Evolutionary conservation across 179 eudicot genomes (phyloP).

Genomic region (Silene noctiflora): DNA sequence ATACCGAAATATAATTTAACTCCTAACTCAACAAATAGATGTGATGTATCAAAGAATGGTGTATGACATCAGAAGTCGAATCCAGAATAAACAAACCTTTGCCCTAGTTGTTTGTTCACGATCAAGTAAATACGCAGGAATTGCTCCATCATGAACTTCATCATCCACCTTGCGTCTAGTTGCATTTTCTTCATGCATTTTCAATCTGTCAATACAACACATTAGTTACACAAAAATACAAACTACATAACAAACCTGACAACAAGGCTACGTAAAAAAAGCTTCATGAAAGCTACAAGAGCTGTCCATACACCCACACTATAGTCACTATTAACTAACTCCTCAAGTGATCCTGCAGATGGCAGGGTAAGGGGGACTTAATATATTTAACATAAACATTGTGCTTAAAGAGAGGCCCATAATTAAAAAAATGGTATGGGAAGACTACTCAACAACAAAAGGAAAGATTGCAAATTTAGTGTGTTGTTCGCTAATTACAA

Average conservation of each 20-base stretch:
- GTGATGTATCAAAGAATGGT: background rate
- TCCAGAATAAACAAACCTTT: conserved; percentile 46
- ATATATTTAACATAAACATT: background rate
- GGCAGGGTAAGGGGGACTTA: background rate
- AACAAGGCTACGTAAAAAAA: background rate
- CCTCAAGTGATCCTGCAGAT: background rate
- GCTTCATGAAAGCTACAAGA: background rate
- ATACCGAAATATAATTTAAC: background rate
- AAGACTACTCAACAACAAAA: background rate
- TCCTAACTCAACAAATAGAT: background rate
- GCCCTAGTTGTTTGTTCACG: conserved; percentile 91
- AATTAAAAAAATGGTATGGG: no score
- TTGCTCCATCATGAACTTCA: conserved; percentile 83
- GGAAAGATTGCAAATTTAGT: background rate
- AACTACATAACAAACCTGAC: background rate
- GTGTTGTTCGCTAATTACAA: background rate
- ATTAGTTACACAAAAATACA: background rate
- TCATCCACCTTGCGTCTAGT: conserved; percentile 91
- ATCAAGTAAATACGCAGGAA: conserved; percentile 91
- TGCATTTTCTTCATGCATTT: conserved; percentile 87
- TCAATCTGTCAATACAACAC: conserved; percentile 46
- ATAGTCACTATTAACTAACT: background rate
- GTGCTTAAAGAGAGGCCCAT: background rate
- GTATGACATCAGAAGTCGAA: background rate
- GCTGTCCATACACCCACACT: background rate